phyloP scores from a whole-genome alignment of 331 rosid species.

The Pyrus hybrid region DNA sequence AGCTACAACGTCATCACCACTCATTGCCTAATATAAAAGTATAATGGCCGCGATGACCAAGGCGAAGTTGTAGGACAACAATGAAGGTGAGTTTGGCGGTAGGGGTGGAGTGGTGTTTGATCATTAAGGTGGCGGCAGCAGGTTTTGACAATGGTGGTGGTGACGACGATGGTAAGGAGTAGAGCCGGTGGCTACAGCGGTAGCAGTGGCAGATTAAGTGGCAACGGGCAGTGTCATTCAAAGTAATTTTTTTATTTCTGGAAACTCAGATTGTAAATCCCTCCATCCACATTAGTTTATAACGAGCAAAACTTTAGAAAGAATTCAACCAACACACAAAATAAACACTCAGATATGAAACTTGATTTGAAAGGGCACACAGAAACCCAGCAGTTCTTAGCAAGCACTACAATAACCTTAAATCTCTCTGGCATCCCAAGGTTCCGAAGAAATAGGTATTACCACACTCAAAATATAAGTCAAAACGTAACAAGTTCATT shows the following conservation, averaged over 20 bases:
- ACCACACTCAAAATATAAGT: background rate
- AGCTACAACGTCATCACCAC: no score
- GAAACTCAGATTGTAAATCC: background rate
- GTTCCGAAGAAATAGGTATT: background rate
- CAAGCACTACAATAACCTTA: background rate
- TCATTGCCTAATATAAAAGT: no score
- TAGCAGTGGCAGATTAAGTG: background rate
- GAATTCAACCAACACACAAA: no score
- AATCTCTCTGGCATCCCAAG: background rate
- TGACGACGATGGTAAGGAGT: background rate
- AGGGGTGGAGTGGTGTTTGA: background rate
- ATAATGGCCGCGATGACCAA: background rate
- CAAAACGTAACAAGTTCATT: constrained; percentile 1
- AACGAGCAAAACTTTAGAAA: no score
- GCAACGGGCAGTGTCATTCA: background rate
- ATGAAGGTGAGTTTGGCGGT: background rate
- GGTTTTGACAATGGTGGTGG: background rate
- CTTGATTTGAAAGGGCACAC: background rate
- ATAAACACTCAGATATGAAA: background rate
- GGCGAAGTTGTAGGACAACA: background rate
- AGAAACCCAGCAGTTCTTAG: background rate
- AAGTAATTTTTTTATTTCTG: background rate
- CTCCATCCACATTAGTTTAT: background rate
- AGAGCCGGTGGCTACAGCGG: no score
- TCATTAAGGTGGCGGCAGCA: no score